Evolutionary conservation across 345 rosid species (phyloP), one percentile per base, ranked within the genome.

Genomic region (Linum usitatissimum): DNA sequence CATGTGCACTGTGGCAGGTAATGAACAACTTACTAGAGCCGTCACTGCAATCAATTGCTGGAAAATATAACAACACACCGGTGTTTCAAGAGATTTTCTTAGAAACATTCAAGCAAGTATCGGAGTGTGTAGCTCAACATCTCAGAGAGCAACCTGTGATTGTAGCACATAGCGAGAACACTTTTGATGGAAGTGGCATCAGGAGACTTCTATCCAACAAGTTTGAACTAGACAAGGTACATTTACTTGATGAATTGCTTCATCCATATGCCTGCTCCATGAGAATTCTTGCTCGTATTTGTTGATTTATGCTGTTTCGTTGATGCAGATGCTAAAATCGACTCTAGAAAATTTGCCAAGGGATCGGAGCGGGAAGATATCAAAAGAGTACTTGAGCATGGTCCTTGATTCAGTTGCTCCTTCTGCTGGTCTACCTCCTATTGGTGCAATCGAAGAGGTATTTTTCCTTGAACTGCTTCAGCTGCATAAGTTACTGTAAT

Each of bases 71-170:
- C 57, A 86, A 74, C 57, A 71, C 76, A 38, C 76, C 76, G 10
- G 62, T 70, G 20, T 71, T 85, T 8, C 79, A 86, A 66, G 87
- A 80, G 60, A 71, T 65, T 21, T 81, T 87, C 75, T 68, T 86
- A 80, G 84, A 55, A 61, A 84, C 77, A 70, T 87, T 94, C 68
- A 94, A 75, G 76, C 80, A 77, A 72, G 82, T 83, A 49, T 82
- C 83, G 8, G 86, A 82, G 57, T 18, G 18, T 9, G 76, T 94
- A 64, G 92, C 89, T 68, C 87, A 76, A 57, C 81, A 64, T 78
- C 97, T 94, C 39, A 83, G 75, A 69, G 97, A 90, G 70, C 95
- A 88, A 72, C 99, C 95, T 2, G 92, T 90, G 68, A 90, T 94
- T 42, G 99, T 87, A 49, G 96, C 97, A 3, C 97, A 94, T 57